A percentile compares a stretch with the other conserved stretches of the same genome.
Conservation (phyloP, 108 stramenopile genomes). For the Skeletonema marinoi region DNA sequence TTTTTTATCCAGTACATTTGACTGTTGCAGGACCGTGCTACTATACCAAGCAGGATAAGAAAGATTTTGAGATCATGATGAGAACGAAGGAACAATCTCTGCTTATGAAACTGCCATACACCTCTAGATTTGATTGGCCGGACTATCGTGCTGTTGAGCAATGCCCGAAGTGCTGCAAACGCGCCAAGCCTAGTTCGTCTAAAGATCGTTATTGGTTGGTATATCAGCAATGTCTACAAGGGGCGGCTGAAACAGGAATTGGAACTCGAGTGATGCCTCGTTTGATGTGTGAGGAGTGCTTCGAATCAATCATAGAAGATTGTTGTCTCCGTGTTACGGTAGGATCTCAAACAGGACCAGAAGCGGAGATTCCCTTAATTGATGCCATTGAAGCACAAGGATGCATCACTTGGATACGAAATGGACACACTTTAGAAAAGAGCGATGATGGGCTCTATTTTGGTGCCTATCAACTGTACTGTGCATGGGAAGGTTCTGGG, state of each 20-base stretch:
- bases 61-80: constrained; percentile 75
- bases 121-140: constrained; percentile 69
- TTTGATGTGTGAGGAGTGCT: constrained; percentile 62
- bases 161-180: constrained; percentile 59
- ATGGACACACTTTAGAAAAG: neutral
- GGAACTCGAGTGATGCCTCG: constrained; percentile 63
- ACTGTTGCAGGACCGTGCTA: constrained; percentile 67
- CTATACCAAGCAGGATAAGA: constrained; percentile 62
- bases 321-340: constrained; percentile 29
- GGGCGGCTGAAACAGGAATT: constrained; percentile 49
- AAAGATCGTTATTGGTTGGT: constrained; percentile 65
- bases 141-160: constrained; percentile 51
- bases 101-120: constrained; percentile 60
- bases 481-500: constrained; percentile 66
- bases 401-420: neutral
- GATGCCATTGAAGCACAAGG: constrained; percentile 16
- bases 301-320: constrained; percentile 59
- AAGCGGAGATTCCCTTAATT: constrained; percentile 19
- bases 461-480: constrained; percentile 67
- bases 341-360: neutral
- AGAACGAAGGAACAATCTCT: constrained; percentile 57
- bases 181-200: constrained; percentile 40
- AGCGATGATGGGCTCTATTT: constrained; percentile 37
- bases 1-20: neutral
- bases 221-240: constrained; percentile 67